These are phyloP conservation scores for Leccinum boreale DNA, from an alignment of 768 basidiomycete genomes.

Conservation along the genomic window DNA sequence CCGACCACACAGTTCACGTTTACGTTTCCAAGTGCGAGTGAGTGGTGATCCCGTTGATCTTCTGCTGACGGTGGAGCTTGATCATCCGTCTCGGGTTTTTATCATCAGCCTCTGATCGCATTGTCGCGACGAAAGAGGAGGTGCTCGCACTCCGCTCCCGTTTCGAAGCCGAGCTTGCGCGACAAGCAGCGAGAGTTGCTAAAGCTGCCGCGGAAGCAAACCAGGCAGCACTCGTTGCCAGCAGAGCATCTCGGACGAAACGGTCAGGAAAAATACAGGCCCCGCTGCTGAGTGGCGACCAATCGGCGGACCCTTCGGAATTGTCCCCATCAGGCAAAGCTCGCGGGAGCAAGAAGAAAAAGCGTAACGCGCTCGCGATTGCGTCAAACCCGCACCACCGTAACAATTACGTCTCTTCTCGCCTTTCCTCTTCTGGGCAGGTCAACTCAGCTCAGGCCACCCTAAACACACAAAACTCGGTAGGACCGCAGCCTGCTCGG, in stretches of 20 bases:
- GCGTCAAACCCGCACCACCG: constrained; percentile 95
- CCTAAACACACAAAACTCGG: constrained; percentile 43
- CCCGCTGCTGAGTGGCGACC: constrained; percentile 31
- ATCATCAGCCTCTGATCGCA: constrained; percentile 65
- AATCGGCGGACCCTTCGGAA: constrained; percentile 38
- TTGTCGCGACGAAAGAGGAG: constrained; percentile 66
- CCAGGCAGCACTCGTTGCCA: constrained; percentile 41
- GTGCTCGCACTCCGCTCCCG: constrained; percentile 59
- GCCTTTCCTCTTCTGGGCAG: constrained; percentile 55
- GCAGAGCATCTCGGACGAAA: constrained; percentile 36
- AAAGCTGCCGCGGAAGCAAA: constrained; percentile 51
- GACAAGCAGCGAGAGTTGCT: constrained; percentile 58
- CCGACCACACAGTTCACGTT: constrained; percentile 58
- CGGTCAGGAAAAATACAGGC: constrained; percentile 38
- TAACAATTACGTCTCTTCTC: constrained; percentile 88
- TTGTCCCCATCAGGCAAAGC: constrained; percentile 29
- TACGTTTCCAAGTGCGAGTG: constrained; percentile 63
- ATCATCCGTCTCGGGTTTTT: constrained; percentile 20
- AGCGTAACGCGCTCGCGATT: constrained; percentile 85
- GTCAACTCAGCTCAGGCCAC: constrained; percentile 37
- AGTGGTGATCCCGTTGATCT: constrained; percentile 41
- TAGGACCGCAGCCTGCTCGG: constrained; percentile 60
- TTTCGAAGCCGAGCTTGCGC: constrained; percentile 71
- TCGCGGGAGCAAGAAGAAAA: constrained; percentile 78
- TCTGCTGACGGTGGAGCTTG: constrained; percentile 22